Evolutionary conservation across 2,329 filamentous ascomycete species (phyloP).

Genomic region (Pseudogymnoascus sp.): DNA sequence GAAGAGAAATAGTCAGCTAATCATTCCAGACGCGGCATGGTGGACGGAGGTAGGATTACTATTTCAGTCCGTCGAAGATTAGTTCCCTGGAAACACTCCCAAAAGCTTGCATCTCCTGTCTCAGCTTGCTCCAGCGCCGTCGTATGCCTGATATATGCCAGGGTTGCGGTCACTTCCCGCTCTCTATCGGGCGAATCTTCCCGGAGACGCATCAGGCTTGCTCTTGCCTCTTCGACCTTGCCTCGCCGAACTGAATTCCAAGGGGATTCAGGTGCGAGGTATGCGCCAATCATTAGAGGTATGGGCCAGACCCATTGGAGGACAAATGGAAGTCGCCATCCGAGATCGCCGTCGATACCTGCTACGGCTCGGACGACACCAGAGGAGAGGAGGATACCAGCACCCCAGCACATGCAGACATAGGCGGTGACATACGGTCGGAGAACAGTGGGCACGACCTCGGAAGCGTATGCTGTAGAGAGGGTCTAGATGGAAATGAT

Average conservation of each 20-base stretch:
- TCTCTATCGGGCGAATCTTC: slow-evolving; percentile 21
- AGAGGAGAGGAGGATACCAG: slow-evolving; percentile 22
- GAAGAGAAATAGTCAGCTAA: not conserved
- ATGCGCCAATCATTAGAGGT: slow-evolving; percentile 24
- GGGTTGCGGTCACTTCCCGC: slow-evolving; percentile 23
- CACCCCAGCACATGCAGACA: slow-evolving; percentile 26
- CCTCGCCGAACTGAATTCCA: slow-evolving; percentile 29
- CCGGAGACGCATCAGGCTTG: slow-evolving; percentile 23
- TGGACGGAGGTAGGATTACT: slow-evolving; percentile 11
- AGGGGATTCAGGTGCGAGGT: slow-evolving; percentile 28
- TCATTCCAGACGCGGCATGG: not conserved
- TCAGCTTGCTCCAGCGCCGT: slow-evolving; percentile 21
- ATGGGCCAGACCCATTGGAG: slow-evolving; percentile 19
- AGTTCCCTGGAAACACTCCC: slow-evolving; percentile 23
- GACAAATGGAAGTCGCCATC: slow-evolving; percentile 18
- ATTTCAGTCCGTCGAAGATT: slow-evolving; percentile 25
- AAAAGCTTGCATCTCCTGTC: slow-evolving; percentile 19
- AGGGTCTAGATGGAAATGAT: slow-evolving; percentile 11
- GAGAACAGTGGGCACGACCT: slow-evolving; percentile 24
- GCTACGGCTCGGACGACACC: slow-evolving; percentile 23
- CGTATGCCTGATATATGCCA: slow-evolving; percentile 23
- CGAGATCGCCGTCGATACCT: slow-evolving; percentile 17
- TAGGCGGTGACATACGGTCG: slow-evolving; percentile 24
- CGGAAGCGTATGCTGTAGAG: slow-evolving; percentile 21
- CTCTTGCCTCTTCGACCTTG: slow-evolving; percentile 24